Evolutionary conservation across 2,329 filamentous ascomycete species (phyloP).

Genomic region (Pseudopyricularia cyperi): DNA sequence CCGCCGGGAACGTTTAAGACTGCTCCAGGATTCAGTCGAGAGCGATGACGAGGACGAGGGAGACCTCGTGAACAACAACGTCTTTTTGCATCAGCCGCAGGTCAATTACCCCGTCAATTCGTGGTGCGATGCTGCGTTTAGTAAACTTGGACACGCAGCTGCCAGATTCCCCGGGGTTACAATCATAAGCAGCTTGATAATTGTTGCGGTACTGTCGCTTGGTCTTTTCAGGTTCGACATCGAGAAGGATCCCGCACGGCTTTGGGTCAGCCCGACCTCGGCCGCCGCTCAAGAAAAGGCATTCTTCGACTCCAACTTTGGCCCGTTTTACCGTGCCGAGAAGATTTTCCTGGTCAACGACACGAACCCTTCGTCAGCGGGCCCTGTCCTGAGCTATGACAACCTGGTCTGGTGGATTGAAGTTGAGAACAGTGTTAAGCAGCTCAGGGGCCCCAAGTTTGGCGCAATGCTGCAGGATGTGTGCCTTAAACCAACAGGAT

Average conservation of each 20-base stretch:
- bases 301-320: slow-evolving; percentile 89
- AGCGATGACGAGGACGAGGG: slow-evolving; percentile 94
- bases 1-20: slow-evolving; percentile 69
- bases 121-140: slow-evolving; percentile 68
- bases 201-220: slow-evolving; percentile 68
- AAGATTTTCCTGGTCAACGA: slow-evolving; percentile 93
- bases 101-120: slow-evolving; percentile 75
- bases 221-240: slow-evolving; percentile 86
- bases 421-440: slow-evolving; percentile 65
- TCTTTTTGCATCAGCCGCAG: slow-evolving; percentile 63
- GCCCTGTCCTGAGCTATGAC: slow-evolving; percentile 77
- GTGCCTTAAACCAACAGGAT: slow-evolving; percentile 85
- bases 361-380: slow-evolving; percentile 45
- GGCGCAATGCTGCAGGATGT: slow-evolving; percentile 67
- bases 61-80: slow-evolving; percentile 63
- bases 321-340: slow-evolving; percentile 88
- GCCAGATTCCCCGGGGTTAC: slow-evolving; percentile 77
- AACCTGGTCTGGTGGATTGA: slow-evolving; percentile 90
- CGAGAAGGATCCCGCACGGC: slow-evolving; percentile 75
- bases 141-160: slow-evolving; percentile 64
- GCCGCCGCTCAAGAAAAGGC: slow-evolving; percentile 82
- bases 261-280: slow-evolving; percentile 96
- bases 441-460: slow-evolving; percentile 56
- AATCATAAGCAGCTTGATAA: slow-evolving; percentile 59
- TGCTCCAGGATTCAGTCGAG: slow-evolving; percentile 70